Percentiles rank a stretch among this genome's conserved stretches.
Conservation (phyloP, 1,284 basidiomycete species). For the Rhizopogon hawkerae region DNA sequence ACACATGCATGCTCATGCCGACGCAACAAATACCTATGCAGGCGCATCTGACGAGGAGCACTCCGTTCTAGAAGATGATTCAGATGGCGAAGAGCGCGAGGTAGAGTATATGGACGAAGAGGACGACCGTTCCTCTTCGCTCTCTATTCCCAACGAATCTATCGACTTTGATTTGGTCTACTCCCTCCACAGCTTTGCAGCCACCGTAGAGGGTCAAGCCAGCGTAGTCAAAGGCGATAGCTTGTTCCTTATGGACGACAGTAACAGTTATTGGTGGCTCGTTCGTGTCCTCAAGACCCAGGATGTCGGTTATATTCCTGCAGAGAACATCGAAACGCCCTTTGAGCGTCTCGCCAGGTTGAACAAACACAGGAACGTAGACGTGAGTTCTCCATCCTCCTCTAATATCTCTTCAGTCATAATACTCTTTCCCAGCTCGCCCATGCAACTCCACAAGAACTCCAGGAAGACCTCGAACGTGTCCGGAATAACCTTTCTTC, state of each 20-base stretch:
- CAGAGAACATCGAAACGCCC: conserved; percentile 98
- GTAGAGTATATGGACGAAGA: conserved; percentile 61
- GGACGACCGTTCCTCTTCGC: conserved; percentile 70
- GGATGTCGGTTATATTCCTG: conserved; percentile 99
- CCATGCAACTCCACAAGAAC: conserved; percentile 63
- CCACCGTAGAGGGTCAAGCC: conserved; percentile 93
- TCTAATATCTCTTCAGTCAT: background rate
- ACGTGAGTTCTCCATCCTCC: conserved; percentile 50
- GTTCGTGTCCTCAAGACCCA: conserved; percentile 95
- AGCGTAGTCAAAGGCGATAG: conserved; percentile 96
- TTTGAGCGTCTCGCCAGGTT: conserved; percentile 92
- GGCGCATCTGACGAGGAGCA: conserved; percentile 62
- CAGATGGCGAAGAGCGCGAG: conserved; percentile 55
- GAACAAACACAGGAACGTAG: conserved; percentile 97
- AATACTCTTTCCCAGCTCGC: conserved; percentile 46
- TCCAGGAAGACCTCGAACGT: conserved; percentile 46
- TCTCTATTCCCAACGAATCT: conserved; percentile 82
- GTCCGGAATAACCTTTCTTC: conserved; percentile 45
- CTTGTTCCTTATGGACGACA: conserved; percentile 89
- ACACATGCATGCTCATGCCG: conserved; percentile 51
- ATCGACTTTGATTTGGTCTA: conserved; percentile 89
- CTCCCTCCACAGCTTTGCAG: conserved; percentile 86
- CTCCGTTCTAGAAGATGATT: conserved; percentile 71
- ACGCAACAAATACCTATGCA: conserved; percentile 36
- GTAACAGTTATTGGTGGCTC: conserved; percentile 98